These are phyloP conservation scores for Dipteronia sinensis DNA, from an alignment of 345 rosid species.

Conservation along the genomic window DNA sequence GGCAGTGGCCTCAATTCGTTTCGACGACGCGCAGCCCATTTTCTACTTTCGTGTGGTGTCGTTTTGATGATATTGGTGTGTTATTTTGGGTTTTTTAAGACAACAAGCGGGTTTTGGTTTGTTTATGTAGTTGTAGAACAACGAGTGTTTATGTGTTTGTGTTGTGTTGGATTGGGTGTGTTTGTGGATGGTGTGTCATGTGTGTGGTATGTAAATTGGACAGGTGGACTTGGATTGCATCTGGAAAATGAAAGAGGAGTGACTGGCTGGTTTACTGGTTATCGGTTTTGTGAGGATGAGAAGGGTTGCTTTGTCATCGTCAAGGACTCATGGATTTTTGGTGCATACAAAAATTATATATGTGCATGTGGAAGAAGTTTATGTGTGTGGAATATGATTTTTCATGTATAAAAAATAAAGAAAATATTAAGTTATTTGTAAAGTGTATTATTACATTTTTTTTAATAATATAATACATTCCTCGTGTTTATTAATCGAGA, in stretches of 20 bases:
- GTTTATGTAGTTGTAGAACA: background rate
- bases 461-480: no score
- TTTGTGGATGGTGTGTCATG: background rate
- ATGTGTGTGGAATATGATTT: background rate
- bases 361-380: background rate
- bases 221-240: background rate
- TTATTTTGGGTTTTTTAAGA: background rate
- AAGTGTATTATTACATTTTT: no score
- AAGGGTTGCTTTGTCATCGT: background rate
- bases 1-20: slow-evolving; percentile 51
- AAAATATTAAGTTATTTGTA: background rate
- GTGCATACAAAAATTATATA: background rate
- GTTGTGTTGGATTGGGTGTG: no score
- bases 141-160: background rate
- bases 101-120: background rate
- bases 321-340: background rate
- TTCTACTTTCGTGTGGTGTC: background rate
- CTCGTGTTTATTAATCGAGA: no score
- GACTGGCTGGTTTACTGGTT: background rate
- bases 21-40: slow-evolving; percentile 88
- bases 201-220: slow-evolving; percentile 15
- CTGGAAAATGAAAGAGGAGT: background rate
- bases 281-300: background rate
- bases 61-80: background rate
- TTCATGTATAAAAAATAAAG: background rate